Evolutionary conservation across 306 rosid species (phyloP), one percentile per base, ranked within the genome.

Genomic region (Dicorynia guianensis): DNA sequence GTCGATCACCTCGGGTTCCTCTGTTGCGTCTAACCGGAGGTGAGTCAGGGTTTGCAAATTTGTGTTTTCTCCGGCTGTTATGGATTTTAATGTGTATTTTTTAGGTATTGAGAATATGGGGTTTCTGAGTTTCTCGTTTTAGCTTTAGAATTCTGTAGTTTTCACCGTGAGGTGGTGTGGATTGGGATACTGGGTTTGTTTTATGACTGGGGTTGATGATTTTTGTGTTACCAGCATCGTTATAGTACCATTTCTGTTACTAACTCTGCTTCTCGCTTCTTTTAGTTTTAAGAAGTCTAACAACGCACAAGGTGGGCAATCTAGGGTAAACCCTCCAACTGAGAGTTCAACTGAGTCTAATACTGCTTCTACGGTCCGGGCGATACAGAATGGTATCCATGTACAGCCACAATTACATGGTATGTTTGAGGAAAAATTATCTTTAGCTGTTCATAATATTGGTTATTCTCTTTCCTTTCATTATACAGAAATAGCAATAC

Each of bases 241-340:
- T 58, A 34, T 8, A 44, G 5, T 30, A 4, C 19, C 43, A 43
- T 13, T 35, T 47, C 12, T 35, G 19, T 64, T 42, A 70, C 71
- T 79, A 49, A 77, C 63, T 69, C 8, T 76, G 56, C 44, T 78
- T 79, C 53, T 82, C 81, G 48, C 54, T 47, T 77, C 43, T 77
- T 35, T 65, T 82, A 95, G 98, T 87, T 80, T 25, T 49, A 92
- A 87, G 86, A 92, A 85, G 96, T 53, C 81, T 79, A 86, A 77
- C 81, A 83, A 89, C 92, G 96, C 92, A 78, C 97, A 90, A 86
- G 97, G 96, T 58, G 97, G 93, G 76, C 98, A 89, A 76, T 71
- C 93, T 56, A 89, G 96, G 93, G 89, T 84, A 70, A 86, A 72
- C 83, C 80, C 80, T 25, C 50, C 90, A 61, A 30, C 74, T 40